Base-by-base conservation (phyloP, 768 basidiomycete genomes). In the Sistotremastrum suecicum region DNA sequence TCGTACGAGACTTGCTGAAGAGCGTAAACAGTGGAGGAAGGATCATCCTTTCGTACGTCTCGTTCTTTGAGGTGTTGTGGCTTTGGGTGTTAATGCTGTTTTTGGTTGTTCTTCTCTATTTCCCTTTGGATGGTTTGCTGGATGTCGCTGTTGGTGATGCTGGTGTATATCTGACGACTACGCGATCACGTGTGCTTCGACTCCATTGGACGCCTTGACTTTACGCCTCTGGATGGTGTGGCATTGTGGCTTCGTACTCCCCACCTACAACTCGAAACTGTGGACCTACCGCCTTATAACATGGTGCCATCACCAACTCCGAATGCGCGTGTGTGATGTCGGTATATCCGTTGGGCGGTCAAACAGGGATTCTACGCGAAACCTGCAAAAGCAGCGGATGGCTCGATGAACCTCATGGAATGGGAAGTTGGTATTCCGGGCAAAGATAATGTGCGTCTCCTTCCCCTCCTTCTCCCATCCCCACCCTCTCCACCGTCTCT, bases 391-490 rank as follows among this genome's bases (percentile, higher is more conserved):
- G 74, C 80, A 12, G 59, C 78, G 28, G 95, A 99, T 65, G 90
- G 94, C 11, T 83, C 90, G 2, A 81, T 97, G 79, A 92, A 98
- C 63, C 70, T 99, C 41, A 78, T 98, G 77, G 80, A 89, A 60
- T 99, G 95, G 95, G 95, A 98, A 60, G 91, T 95, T 2, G 95
- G 95, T 28, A 98, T 99, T 54, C 95, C 95, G 11, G 95, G 95
- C 31, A 98, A 95, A 66, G 51, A 71, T 42, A 72, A 71, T 49
- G 95, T 95, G 63, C 65, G 86, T 74, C 8, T 33, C 34, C n/a
- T 41, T 42, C 41, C 37, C 45, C 45, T 5, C 3, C 11, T 39
- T 41, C 42, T 35, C 41, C 30, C 34, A 38, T 37, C 29, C 12
- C 30, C 38, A 20, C 50, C 40, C 34, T 42, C 47, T 48, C 37